Base-by-base conservation (phyloP, 352 stramenopile species). In the Phytophthora brassicae region DNA sequence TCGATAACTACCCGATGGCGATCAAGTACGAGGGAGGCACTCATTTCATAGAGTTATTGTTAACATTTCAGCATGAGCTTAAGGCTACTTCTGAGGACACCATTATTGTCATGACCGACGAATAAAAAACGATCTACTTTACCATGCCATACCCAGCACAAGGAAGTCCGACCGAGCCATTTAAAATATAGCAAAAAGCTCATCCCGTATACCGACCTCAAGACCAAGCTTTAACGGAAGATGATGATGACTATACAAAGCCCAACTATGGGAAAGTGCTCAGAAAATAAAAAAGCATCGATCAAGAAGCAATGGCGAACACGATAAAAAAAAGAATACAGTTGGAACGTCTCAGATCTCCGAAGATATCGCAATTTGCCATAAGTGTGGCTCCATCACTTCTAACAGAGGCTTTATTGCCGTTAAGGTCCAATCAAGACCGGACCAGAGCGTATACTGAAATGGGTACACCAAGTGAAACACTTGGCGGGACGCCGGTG, bases 1-100 rank as follows among this genome's bases (percentile, higher is more conserved):
- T 52, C 45, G 41, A 28, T 7, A 24, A 29, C 19, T 52, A 41
- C 45, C 41, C 41, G 51, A 50, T 59, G 51, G 13, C 17, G 11
- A 26, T 42, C 39, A 36, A 24, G 11, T 39, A 39, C n/a, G 33
- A 39, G 33, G 33, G n/a, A 13, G n/a, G n/a, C n/a, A n/a, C n/a
- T n/a, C n/a, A n/a, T n/a, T n/a, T 39, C 4, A 39, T 39, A 13
- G 33, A 7, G n/a, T 39, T 39, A 8, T 39, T 39, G 9, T 16
- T 39, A 3, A 16, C 6, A 13, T n/a, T 39, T 13, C 9, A 39
- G 4, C 33, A 13, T 39, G 4, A 8, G 33, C 33, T 39, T 2
- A 39, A 39, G 33, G 33, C 4, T 39, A 13, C 33, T 39, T 8
- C 33, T 4, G 33, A 39, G 33, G 33, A 8, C n/a, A 39, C 8